Base-by-base conservation (phyloP, 352 stramenopile species). In the Pythium rhizo-oryzae region DNA sequence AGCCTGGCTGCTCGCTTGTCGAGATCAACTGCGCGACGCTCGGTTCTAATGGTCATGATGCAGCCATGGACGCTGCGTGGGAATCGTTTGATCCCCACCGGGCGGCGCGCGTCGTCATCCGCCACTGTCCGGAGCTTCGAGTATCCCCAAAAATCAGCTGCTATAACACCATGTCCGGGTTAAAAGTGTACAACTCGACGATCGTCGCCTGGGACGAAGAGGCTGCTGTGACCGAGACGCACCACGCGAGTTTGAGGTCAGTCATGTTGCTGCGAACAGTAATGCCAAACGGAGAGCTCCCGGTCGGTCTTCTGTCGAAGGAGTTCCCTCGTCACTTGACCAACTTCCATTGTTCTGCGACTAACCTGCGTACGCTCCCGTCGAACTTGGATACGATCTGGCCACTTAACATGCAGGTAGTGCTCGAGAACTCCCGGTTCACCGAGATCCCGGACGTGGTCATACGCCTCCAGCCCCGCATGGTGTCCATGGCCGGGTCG, bases 141-240 rank as follows among this genome's bases (percentile, higher is more conserved):
- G 23, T 72, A 0, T 39, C 65, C 0, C 15, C 65, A 7, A 49
- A 30, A 9, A 23, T 72, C 0, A 13, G 9, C 13, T 9, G 50
- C 43, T 64, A 44, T 37, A 5, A 37, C 23, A 11, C 28, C 6
- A 59, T 68, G 8, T 13, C 54, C 0, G 53, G 59, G 0, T n/a
- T 72, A 7, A 61, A 72, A 33, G 23, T 72, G 18, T 67, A 68
- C 65, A 72, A 72, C 54, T 63, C 59, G 28, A 72, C 65, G 0
- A 23, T 72, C 0, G 9, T 56, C 7, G 2, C 18, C 1, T 72
- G 65, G 65, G 4, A 7, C 2, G 19, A n/a, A 3, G 33, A 52
- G 1, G 52, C 65, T 3, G 58, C 65, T 1, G 1, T 72, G 13
- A 55, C 33, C 3, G 19, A 23, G 16, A 49, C 16, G 0, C 4